Evolutionary conservation across 371 early-diverging fungal genomes (phyloP), one percentile per base, ranked within the genome.

Genomic region (Mucor saturninus): DNA sequence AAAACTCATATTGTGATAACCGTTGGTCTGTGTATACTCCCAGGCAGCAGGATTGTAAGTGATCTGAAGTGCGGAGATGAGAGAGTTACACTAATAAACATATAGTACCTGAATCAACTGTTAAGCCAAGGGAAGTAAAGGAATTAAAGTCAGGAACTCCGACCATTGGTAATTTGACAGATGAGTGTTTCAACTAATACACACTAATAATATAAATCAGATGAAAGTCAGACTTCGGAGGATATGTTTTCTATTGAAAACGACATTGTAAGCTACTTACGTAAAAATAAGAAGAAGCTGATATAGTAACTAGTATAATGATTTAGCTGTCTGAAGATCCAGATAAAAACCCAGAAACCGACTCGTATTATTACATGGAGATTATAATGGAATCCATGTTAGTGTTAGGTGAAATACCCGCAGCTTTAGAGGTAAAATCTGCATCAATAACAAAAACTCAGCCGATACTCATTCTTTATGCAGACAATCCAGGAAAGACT

Each of bases 281-380:
- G 35, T 14, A 15, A n/a, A 15, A 14, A 43, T 14, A 3, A 7
- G 15, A 43, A 43, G 15, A n/a, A 43, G 5, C 43, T 5, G 5
- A 43, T 2, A 14, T 14, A 5, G n/a, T 21, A 46, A 26, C 14
- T 3, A 53, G 52, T 11, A 4, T 6, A 42, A 10, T 54, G 21
- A n/a, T 2, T 43, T 28, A 90, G 91, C 75, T 89, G 35, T 64
- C 77, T 2, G 93, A 93, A 72, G 91, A 93, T 67, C 61, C 87
- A 1, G 89, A 90, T 6, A 83, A 82, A 38, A 87, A 93, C 61
- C 95, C 95, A 1, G 98, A 98, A 67, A 85, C 89, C 0, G 96
- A 98, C 64, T 95, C 96, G 7, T 92, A 86, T 69, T 88, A 89
- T n/a, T 95, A 94, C 65, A 92, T 96, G 61, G 89, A 91, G 68